These are phyloP conservation scores for Camillea tinctor DNA, from an alignment of 2,329 filamentous ascomycete species.

Conservation along the genomic window DNA sequence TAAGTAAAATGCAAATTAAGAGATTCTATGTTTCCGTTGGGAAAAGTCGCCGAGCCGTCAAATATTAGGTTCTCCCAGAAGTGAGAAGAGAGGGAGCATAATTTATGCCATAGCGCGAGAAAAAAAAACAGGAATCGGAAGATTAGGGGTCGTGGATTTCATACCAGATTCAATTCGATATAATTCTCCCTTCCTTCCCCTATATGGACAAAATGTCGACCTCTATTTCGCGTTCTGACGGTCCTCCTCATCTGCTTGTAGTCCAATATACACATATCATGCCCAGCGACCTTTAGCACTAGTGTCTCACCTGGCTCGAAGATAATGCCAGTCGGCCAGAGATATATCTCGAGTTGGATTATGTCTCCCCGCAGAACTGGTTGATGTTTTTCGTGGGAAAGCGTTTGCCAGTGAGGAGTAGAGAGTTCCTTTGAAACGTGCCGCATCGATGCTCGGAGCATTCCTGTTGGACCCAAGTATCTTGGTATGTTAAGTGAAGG, in stretches of 20 bases:
- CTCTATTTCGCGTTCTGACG: neutral
- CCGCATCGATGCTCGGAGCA: slow-evolving; percentile 25
- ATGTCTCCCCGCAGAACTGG: slow-evolving; percentile 23
- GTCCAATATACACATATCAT: neutral
- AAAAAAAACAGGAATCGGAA: neutral
- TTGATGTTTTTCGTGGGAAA: slow-evolving; percentile 22
- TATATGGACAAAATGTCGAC: neutral
- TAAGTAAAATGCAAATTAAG: neutral
- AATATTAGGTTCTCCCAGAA: neutral
- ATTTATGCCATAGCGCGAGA: neutral
- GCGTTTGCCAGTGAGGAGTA: slow-evolving; percentile 30
- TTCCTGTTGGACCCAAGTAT: slow-evolving; percentile 27
- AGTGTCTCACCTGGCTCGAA: slow-evolving; percentile 27
- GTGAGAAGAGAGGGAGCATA: neutral
- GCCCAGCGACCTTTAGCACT: neutral
- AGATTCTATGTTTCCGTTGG: neutral
- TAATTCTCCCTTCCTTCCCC: neutral
- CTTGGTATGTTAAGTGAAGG: slow-evolving; percentile 25
- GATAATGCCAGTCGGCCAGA: slow-evolving; percentile 31
- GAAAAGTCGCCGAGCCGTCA: neutral
- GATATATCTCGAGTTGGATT: slow-evolving; percentile 28
- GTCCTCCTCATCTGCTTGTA: neutral
- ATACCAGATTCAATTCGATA: neutral
- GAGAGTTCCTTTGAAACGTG: slow-evolving; percentile 21
- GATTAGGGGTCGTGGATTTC: neutral